These are phyloP conservation scores for Paramecium sonneborni DNA, from an alignment of 73 alveolate species.

Conservation along the genomic window DNA sequence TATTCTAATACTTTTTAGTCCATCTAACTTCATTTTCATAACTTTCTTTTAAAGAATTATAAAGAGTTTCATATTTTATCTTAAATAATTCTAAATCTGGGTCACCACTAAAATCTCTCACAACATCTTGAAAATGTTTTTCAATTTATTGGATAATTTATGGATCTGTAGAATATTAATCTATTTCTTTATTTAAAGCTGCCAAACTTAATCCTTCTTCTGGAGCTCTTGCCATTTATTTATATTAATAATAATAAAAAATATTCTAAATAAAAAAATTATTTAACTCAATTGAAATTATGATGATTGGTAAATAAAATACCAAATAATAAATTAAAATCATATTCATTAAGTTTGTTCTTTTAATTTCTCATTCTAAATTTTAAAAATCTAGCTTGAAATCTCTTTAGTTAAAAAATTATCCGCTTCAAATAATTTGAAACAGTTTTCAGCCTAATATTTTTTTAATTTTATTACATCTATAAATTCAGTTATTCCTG, in stretches of 20 bases:
- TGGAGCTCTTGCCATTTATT: neutral
- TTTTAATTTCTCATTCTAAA: neutral
- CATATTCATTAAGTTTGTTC: neutral
- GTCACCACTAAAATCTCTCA: conserved; percentile 60
- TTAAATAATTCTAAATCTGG: conserved; percentile 63
- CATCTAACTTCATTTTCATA: conserved; percentile 55
- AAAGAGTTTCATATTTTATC: conserved; percentile 65
- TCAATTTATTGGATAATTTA: conserved; percentile 45
- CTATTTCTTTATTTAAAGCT: conserved; percentile 54
- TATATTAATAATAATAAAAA: neutral
- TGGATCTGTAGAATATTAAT: conserved; percentile 67
- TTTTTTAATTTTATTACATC: neutral
- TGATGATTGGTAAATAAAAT: neutral
- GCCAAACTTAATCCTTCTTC: conserved; percentile 66
- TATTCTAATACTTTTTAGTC: neutral
- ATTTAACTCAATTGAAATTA: neutral
- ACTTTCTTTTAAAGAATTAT: conserved; percentile 58
- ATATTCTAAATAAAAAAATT: neutral
- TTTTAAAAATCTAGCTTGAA: neutral
- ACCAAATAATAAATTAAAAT: neutral
- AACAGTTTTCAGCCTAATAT: neutral
- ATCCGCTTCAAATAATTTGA: neutral
- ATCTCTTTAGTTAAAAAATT: neutral
- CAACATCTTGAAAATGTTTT: conserved; percentile 51
- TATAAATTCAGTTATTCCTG: neutral